phyloP scores from a whole-genome alignment of 352 stramenopile species.

The Thalassiosira mediterranea region DNA sequence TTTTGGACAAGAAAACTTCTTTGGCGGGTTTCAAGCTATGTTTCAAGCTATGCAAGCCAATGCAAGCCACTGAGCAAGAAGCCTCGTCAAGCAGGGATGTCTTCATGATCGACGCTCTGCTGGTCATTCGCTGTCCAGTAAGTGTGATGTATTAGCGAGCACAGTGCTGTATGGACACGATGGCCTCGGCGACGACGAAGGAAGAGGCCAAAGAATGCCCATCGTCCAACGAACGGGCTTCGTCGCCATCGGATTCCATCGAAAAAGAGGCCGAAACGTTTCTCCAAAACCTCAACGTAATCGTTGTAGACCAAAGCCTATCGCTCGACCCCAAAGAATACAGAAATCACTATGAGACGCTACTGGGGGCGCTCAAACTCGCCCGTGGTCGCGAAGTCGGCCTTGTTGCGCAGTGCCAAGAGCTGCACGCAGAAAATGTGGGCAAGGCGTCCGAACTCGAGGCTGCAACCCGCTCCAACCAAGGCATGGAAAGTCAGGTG shows the following conservation, averaged over 20 bases:
- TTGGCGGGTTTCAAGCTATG: no score
- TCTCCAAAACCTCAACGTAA: slow-evolving; percentile 33
- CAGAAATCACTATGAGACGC: slow-evolving; percentile 37
- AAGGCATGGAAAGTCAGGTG: slow-evolving; percentile 92
- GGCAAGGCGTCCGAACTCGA: slow-evolving; percentile 9
- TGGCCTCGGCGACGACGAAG: no score
- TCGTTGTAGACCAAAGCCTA: slow-evolving; percentile 13
- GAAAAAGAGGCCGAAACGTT: slow-evolving; percentile 34
- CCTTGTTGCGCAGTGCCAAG: slow-evolving; percentile 26
- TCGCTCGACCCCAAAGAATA: slow-evolving; percentile 39
- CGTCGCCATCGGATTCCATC: slow-evolving; percentile 20
- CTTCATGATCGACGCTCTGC: no score
- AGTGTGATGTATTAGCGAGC: no score
- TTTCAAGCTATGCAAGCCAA: no score
- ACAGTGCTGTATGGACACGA: no score
- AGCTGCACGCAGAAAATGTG: slow-evolving; percentile 28
- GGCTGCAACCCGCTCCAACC: slow-evolving; percentile 82
- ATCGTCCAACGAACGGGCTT: slow-evolving; percentile 9
- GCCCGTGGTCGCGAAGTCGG: slow-evolving; percentile 15
- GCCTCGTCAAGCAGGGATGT: no score
- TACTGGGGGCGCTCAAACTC: slow-evolving; percentile 36
- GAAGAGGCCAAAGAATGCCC: slow-evolving; percentile 18
- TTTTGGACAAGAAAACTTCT: no score
- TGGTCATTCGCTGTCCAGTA: no score
- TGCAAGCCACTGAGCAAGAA: no score